Base-by-base conservation (phyloP, 1,284 basidiomycete species). In the Sanguinoderma infundibulare region DNA sequence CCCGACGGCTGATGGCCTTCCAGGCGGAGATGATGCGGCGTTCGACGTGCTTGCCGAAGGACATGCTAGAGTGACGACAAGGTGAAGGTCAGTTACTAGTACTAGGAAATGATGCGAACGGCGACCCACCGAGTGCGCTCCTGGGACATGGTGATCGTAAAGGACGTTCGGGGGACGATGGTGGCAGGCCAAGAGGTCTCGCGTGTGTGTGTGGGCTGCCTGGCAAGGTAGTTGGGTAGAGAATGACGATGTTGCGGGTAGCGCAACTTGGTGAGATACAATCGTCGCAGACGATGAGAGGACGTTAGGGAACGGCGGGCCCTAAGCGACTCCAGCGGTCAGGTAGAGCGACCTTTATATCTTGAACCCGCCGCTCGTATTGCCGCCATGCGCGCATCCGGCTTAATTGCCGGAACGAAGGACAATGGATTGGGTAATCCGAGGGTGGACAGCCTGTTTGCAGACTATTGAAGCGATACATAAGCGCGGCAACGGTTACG, bases 21-120 rank as follows among this genome's bases (percentile, higher is more conserved):
- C 87, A 89, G 15, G 81, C 78, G 42, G 78, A 75, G 59, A 89
- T 72, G 64, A 87, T 73, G 67, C 83, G 83, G 53, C 87, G 86
- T 67, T 86, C 80, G 59, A 89, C 54, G 68, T 78, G 78, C 66
- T 84, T 85, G 30, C 78, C 73, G 66, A 76, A 77, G 14, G 85
- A 79, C 57, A 72, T 62, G 53, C 73, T 74, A 50, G 17, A n/a
- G 20, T 8, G 53, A 40, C 1, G 4, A n/a, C n/a, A 8, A n/a
- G 3, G 53, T 60, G n/a, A n/a, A 38, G 28, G 40, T 42, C n/a
- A 26, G n/a, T 42, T 30, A 15, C 10, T 5, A 5, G 9, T 17
- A 30, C 26, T 5, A 35, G n/a, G n/a, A 14, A 32, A 7, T 1
- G 17, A 6, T n/a, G 12, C 12, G 24, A 15, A 6, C 17, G 30